Conservation (phyloP, 108 stramenopile species). For the Cyclostephanos tholiformis region DNA sequence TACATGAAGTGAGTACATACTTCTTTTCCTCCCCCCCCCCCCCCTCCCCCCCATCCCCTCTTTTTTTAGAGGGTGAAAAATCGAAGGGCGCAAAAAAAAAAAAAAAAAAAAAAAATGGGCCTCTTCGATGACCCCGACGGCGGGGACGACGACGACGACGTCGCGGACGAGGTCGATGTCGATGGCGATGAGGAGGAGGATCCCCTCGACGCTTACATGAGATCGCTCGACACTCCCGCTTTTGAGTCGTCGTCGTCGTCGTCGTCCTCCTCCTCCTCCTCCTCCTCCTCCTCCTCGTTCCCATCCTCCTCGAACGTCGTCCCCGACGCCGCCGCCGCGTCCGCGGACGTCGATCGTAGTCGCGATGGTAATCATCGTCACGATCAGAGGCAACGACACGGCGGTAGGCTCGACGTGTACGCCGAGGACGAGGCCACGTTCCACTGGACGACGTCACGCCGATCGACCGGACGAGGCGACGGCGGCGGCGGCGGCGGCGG, state of each 20-base stretch:
- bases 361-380: not conserved
- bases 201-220: constrained; percentile 89
- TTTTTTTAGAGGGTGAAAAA: too few species aligned
- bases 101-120: not conserved
- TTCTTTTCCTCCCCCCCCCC: too few species aligned
- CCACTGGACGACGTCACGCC: constrained; percentile 59
- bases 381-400: not conserved
- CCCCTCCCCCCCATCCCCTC: too few species aligned
- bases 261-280: not conserved
- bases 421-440: constrained; percentile 85
- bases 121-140: constrained; percentile 35
- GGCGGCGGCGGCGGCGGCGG: too few species aligned
- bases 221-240: constrained; percentile 38
- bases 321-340: too few species aligned
- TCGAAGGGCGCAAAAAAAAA: too few species aligned
- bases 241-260: not conserved
- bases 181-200: constrained; percentile 67
- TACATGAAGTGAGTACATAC: too few species aligned
- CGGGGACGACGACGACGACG: not conserved
- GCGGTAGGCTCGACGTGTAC: constrained; percentile 70
- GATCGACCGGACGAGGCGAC: not conserved
- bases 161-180: not conserved
- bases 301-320: too few species aligned
- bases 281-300: not conserved
- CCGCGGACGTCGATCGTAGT: too few species aligned